Conservation (phyloP, 805 yeast genomes). For the Ogataea ramenticola region DNA sequence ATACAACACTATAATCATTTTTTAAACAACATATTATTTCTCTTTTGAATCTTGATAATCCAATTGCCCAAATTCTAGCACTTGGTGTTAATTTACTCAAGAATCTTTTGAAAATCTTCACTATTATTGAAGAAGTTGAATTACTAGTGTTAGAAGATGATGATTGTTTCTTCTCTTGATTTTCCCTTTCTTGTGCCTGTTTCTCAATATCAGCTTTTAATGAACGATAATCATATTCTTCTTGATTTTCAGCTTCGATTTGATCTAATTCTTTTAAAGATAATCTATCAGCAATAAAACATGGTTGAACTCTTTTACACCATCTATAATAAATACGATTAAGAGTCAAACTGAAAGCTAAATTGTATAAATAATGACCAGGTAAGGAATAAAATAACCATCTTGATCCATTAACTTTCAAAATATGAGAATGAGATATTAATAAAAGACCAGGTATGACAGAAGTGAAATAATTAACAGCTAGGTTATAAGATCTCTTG, state of each 20-base stretch:
- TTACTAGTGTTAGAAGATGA: too few relatives aligned
- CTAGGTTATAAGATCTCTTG: background rate
- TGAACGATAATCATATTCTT: background rate
- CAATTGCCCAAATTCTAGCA: background rate
- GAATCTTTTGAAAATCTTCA: background rate
- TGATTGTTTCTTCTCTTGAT: conserved; percentile 1
- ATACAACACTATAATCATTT: conserved; percentile 22
- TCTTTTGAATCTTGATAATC: conserved; percentile 13
- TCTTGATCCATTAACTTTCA: conserved; percentile 7
- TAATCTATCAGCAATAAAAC: conserved; percentile 27
- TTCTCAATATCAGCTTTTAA: background rate
- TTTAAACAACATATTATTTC: conserved; percentile 20
- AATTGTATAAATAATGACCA: conserved; percentile 13
- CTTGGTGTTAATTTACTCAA: background rate
- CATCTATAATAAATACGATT: conserved; percentile 30
- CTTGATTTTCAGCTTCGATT: conserved; percentile 24
- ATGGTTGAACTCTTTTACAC: conserved; percentile 26
- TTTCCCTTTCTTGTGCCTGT: conserved; percentile 12
- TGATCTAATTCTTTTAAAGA: conserved; percentile 23
- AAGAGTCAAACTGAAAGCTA: conserved; percentile 17
- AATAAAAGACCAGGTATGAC: background rate
- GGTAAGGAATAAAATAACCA: conserved; percentile 9
- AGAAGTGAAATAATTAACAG: background rate
- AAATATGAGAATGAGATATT: background rate
- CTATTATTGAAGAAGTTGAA: background rate